Evolutionary conservation across 2,329 filamentous ascomycete genomes (phyloP).

Genomic region (Ophiocordyceps sinensis): DNA sequence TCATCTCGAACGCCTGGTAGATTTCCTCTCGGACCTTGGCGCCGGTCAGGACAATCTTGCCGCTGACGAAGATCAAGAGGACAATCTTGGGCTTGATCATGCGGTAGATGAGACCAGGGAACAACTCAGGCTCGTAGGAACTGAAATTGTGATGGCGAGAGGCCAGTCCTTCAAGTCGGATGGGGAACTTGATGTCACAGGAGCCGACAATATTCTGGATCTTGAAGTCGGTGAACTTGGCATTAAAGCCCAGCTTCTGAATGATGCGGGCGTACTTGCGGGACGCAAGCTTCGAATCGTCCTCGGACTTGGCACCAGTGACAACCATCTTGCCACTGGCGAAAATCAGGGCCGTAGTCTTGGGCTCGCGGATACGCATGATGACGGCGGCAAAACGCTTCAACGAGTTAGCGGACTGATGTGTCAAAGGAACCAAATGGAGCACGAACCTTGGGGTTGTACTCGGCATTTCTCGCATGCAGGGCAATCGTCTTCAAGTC

Average conservation of each 20-base stretch:
- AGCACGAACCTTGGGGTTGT: constrained; percentile 78
- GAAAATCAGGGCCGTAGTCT: constrained; percentile 96
- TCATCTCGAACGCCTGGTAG: constrained; percentile 92
- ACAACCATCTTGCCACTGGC: constrained; percentile 99
- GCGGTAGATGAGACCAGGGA: constrained; percentile 97
- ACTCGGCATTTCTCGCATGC: constrained; percentile 95
- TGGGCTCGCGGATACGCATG: constrained; percentile 98
- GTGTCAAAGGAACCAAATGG: neutral
- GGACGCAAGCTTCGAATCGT: constrained; percentile 91
- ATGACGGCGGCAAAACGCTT: constrained; percentile 98
- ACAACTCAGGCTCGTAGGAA: constrained; percentile 95
- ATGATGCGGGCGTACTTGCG: constrained; percentile 98
- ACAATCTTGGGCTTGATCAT: constrained; percentile 99
- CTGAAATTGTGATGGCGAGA: constrained; percentile 98
- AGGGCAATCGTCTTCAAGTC: constrained; percentile 98
- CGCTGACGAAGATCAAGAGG: constrained; percentile 91
- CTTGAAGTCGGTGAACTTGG: constrained; percentile 99
- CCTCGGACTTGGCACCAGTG: constrained; percentile 93
- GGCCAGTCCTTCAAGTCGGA: constrained; percentile 87
- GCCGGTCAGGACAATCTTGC: constrained; percentile 95
- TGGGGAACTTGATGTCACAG: constrained; percentile 98
- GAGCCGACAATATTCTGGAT: constrained; percentile 99
- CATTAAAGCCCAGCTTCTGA: constrained; percentile 98
- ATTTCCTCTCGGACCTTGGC: constrained; percentile 98
- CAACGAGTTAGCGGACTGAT: constrained; percentile 5